A percentile compares a stretch with the other conserved stretches of the same genome.
Evolutionary conservation across 257 asterid genomes (phyloP).

Genomic region (Buddleja alternifolia): DNA sequence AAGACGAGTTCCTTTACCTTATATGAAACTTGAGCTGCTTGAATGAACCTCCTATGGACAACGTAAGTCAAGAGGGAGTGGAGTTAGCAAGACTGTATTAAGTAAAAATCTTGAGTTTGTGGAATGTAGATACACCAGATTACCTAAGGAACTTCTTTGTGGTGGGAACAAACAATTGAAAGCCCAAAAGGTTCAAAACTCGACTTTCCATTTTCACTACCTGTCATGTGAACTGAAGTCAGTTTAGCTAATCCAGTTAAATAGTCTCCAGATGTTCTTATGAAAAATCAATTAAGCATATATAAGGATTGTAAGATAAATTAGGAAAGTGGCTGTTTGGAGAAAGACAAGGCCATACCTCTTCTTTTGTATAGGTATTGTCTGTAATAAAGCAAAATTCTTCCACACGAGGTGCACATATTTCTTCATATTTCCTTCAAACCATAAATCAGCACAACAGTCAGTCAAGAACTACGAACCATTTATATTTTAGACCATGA

Average conservation of each 20-base stretch:
- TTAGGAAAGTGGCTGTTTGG: constrained; percentile 11
- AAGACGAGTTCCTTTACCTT: constrained; percentile 49
- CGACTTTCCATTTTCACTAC: constrained; percentile 81
- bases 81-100: constrained; percentile 13
- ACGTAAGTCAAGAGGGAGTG: constrained; percentile 17
- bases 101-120: background rate
- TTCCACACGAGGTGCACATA: constrained; percentile 92
- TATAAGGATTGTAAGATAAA: background rate
- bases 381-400: constrained; percentile 95
- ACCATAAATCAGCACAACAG: constrained; percentile 28
- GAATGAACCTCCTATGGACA: constrained; percentile 84
- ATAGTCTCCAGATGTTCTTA: background rate
- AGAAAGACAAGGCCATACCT: constrained; percentile 49
- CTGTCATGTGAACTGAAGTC: constrained; percentile 45
- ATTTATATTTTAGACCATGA: background rate
- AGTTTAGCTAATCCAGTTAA: too few relatives aligned
- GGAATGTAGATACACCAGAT: background rate
- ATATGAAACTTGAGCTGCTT: constrained; percentile 90
- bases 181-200: constrained; percentile 67
- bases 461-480: background rate
- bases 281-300: background rate
- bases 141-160: constrained; percentile 96
- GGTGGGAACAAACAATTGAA: constrained; percentile 84
- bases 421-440: constrained; percentile 93
- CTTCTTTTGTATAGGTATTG: constrained; percentile 84